phyloP scores from a whole-genome alignment of 495 filamentous ascomycete species.

The Penicillium manginii region DNA sequence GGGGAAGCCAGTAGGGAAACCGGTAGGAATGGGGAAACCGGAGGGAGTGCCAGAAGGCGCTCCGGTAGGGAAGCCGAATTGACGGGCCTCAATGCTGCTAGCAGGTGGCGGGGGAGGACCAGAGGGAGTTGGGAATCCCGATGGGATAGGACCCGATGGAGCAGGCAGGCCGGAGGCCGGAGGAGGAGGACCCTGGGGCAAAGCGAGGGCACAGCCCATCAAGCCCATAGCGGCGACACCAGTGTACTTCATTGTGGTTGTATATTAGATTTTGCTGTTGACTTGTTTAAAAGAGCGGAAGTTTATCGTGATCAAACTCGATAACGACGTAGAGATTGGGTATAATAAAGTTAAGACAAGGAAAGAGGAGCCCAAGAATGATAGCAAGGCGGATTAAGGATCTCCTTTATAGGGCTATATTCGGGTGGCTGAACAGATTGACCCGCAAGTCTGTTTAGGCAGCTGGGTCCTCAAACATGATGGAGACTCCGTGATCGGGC shows the following conservation, averaged over 20 bases:
- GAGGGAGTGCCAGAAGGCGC: no score
- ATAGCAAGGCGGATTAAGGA: background rate
- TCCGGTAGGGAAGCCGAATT: no score
- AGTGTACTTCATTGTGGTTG: slow-evolving; percentile 29
- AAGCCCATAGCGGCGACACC: slow-evolving; percentile 26
- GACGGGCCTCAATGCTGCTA: no score
- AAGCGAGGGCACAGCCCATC: slow-evolving; percentile 34
- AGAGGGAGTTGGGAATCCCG: slow-evolving; percentile 2
- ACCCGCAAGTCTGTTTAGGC: background rate
- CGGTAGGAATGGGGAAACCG: no score
- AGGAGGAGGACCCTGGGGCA: slow-evolving; percentile 20
- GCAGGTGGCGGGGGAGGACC: no score
- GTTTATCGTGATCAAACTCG: background rate
- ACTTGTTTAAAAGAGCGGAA: slow-evolving; percentile 2
- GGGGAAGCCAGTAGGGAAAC: no score
- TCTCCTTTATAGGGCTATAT: slow-evolving; percentile 20
- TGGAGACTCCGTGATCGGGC: slow-evolving; percentile 22
- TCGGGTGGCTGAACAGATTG: background rate
- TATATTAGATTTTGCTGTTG: slow-evolving; percentile 9
- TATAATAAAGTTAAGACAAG: background rate
- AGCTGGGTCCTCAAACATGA: slow-evolving; percentile 7
- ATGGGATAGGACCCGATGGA: background rate
- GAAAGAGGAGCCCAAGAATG: background rate
- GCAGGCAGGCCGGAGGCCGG: slow-evolving; percentile 4
- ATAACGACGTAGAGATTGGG: background rate